Evolutionary conservation across 768 basidiomycete genomes (phyloP).

Genomic region (Amanita rubescens): DNA sequence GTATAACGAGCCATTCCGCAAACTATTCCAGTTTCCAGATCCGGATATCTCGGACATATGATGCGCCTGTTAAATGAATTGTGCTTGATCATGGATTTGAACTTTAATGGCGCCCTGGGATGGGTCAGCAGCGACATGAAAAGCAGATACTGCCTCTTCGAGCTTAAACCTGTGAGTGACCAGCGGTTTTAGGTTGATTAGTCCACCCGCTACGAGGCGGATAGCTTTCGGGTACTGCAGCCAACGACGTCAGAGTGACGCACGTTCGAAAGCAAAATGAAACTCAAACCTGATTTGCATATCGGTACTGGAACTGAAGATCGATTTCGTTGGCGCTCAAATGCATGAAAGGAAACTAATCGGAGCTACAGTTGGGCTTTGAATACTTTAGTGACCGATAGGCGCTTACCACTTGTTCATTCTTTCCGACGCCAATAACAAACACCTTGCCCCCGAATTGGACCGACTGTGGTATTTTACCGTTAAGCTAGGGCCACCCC

Average conservation of each 20-base stretch:
- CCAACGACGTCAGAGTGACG: background rate
- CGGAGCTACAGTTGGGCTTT: background rate
- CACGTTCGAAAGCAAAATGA: background rate
- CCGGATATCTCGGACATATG: background rate
- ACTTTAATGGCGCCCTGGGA: slow-evolving; percentile 64
- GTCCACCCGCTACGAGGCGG: slow-evolving; percentile 65
- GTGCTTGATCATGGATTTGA: slow-evolving; percentile 50
- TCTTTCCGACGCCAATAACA: slow-evolving; percentile 63
- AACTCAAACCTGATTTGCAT: slow-evolving; percentile 47
- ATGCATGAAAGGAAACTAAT: slow-evolving; percentile 68
- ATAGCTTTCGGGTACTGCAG: slow-evolving; percentile 77
- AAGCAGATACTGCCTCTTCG: slow-evolving; percentile 69
- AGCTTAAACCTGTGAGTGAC: slow-evolving; percentile 73
- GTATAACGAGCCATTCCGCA: background rate
- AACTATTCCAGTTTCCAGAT: background rate
- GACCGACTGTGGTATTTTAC: slow-evolving; percentile 34
- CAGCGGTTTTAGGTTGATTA: slow-evolving; percentile 69
- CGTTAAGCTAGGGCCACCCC: background rate
- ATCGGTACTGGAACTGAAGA: slow-evolving; percentile 61
- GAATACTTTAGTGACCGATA: background rate
- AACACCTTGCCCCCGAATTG: slow-evolving; percentile 63
- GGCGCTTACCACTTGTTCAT: slow-evolving; percentile 44
- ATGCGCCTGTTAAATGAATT: background rate
- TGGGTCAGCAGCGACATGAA: slow-evolving; percentile 68
- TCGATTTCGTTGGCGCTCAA: slow-evolving; percentile 66